These are phyloP conservation scores for Euphorbia celastroides DNA, from an alignment of 441 rosid genomes.

Conservation along the genomic window DNA sequence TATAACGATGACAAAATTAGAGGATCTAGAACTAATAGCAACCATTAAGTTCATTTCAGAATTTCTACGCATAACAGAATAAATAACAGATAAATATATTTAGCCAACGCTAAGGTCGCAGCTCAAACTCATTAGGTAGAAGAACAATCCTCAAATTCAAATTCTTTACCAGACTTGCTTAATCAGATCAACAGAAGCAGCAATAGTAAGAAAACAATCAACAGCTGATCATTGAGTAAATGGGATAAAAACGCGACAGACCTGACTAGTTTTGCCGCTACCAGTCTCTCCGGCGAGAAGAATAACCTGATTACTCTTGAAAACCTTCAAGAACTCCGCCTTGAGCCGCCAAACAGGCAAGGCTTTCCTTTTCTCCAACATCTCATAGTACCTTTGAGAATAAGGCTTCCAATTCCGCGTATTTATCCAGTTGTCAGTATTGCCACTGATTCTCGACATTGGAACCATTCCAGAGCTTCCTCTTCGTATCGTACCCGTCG, in stretches of 20 bases:
- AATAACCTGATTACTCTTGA: conserved; percentile 57
- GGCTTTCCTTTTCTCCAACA: conserved; percentile 75
- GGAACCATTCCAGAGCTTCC: no score
- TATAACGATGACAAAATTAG: not conserved
- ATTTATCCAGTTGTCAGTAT: conserved; percentile 45
- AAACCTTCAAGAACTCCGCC: conserved; percentile 64
- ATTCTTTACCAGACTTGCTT: no score
- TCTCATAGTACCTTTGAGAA: conserved; percentile 70
- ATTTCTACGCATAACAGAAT: no score
- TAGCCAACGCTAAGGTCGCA: no score
- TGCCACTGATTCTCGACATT: no score
- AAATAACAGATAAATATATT: no score
- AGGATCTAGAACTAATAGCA: not conserved
- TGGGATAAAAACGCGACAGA: conserved; percentile 19
- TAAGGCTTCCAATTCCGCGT: conserved; percentile 79
- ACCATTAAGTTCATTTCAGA: no score
- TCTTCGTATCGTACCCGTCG: conserved; percentile 97
- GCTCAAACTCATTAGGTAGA: no score
- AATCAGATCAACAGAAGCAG: not conserved
- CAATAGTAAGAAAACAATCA: not conserved
- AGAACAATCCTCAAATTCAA: no score
- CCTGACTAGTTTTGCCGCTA: conserved; percentile 99
- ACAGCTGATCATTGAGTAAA: not conserved
- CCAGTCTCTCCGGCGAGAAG: conserved; percentile 96
- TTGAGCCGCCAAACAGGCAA: conserved; percentile 94